Base-by-base conservation (phyloP, 805 yeast species). In the Saccharomycopsis fodiens region DNA sequence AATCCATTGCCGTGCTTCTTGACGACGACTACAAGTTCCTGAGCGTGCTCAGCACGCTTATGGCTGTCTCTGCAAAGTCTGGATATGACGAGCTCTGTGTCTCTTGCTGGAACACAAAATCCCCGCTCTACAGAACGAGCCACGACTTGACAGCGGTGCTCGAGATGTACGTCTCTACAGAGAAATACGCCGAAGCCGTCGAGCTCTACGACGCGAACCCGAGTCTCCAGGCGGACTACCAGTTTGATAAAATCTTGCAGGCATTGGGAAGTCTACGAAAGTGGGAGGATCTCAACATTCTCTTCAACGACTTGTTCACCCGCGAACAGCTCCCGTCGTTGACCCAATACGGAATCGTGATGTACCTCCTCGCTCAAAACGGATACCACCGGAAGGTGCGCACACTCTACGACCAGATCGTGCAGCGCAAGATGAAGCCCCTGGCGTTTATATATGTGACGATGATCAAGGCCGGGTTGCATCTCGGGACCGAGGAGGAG, bases 271-370 rank as follows among this genome's bases (percentile, higher is more conserved):
- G 61, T 35, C 55, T 63, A 17, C 61, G 66, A 32, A 69, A 74
- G 50, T 82, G 85, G 85, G 60, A 60, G 17, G 61, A 69, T 5
- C 61, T 84, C 47, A 82, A 78, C 57, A 53, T 60, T 10, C 73
- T 73, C 40, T 82, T 82, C 57, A 81, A 78, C 54, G 68, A 65
- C 19, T 65, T 74, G 58, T 74, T 75, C 54, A 78, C 74, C 1
- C 59, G 65, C n/a, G 79, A 76, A 1, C 64, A 72, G 35, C 59
- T 74, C 21, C 84, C 85, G 1, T 69, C 69, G 40, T 61, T 68
- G 25, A 55, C 55, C 6, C 85, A 82, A 53, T 83, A 82, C 57
- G 67, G 73, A 3, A 70, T 77, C 15, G 78, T 81, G 10, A 78
- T 84, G 73, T 61, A 66, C 44, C 77, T 83, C 0, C 62, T 84